Base-by-base conservation (phyloP, 345 rosid genomes). In the Acer yangbiense region DNA sequence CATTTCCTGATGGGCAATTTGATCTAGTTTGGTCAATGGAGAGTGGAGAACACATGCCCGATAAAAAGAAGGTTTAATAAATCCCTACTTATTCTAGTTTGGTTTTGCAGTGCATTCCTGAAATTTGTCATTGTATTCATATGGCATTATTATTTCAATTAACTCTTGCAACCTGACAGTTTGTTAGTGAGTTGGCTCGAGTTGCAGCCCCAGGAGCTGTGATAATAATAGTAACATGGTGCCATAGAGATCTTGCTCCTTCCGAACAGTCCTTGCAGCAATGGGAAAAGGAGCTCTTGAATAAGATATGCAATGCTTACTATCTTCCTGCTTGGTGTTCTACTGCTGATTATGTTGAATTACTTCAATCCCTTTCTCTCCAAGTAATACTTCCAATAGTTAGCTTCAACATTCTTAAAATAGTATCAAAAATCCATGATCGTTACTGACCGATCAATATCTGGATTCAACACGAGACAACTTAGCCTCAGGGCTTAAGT, bases 1-100 rank as follows among this genome's bases (percentile, higher is more conserved):
- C 99, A 55, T 95, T 95, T 84, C 90, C 95, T 21, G 97, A 90
- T 80, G 90, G 80, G 2, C 84, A 82, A 55, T 95, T 95, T 77
- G 93, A 95, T 85, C 87, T 93, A 6, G 97, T 95, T 11, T 95
- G 98, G 98, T 93, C 97, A 43, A 95, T 93, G 98, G 99, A 93
- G 87, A 95, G 99, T 41, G 97, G 97, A 78, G 99, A 95, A 78
- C 99, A 93, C 87, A 92, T 95, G 93, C 98, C 98, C 48, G 93
- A 95, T 72, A 95, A 93, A 84, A 60, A 71, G 29, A 88, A 90
- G 97, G 98, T 93, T 58, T 16, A 2, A 9, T 63, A 18, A 68
- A 6, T 27, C 32, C 8, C 41, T 54, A 4, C 41, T 43, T 43
- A 43, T 23, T 32, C 62, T n/a, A 35, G 43, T 72, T 72, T 64